Evolutionary conservation across 2,329 filamentous ascomycete species (phyloP), one percentile per base, ranked within the genome.

Genomic region (Aspergillus ibericus): DNA sequence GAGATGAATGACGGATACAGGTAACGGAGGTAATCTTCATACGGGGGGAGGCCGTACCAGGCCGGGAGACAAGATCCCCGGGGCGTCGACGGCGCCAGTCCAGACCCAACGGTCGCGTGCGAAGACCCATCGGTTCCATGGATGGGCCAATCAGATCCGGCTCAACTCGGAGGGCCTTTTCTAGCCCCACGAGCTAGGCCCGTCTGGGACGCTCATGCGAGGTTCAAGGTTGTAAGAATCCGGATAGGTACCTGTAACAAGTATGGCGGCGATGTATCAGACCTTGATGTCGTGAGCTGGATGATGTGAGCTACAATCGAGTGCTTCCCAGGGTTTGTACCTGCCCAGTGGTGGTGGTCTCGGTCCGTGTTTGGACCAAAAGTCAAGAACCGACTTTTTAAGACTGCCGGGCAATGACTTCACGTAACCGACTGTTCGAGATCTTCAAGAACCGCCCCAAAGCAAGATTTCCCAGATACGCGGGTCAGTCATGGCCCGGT

Each of bases 81-180:
- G 40, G 38, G 18, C 34, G 47, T 49, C 53, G 46, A 55, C 53
- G 46, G 53, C 53, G 46, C 29, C 53, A 59, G 57, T 56, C 53
- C 57, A 59, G 53, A 56, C 53, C 42, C 55, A 59, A 56, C 48
- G 38, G 48, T 56, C 35, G 48, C 48, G 25, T 56, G 58, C 18
- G 40, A 55, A 55, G 53, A 52, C 42, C 57, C 48, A 56, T 50
- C 34, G 18, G 36, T 44, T 46, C 16, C 22, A 35, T 22, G 29
- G 29, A 50, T 47, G 16, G 35, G 15, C 58, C 58, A 59, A 56
- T 59, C 7, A 56, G 16, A 27, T n/a, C 22, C 36, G 22, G 25
- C 2, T 1, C 44, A 32, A 42, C 27, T 53, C 12, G 29, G 51
- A 53, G 27, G 51, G 18, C 36, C 51, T 53, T 53, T 42, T 32